phyloP scores from a whole-genome alignment of 129 eudicot species.

The Flaveria sonorensis region DNA sequence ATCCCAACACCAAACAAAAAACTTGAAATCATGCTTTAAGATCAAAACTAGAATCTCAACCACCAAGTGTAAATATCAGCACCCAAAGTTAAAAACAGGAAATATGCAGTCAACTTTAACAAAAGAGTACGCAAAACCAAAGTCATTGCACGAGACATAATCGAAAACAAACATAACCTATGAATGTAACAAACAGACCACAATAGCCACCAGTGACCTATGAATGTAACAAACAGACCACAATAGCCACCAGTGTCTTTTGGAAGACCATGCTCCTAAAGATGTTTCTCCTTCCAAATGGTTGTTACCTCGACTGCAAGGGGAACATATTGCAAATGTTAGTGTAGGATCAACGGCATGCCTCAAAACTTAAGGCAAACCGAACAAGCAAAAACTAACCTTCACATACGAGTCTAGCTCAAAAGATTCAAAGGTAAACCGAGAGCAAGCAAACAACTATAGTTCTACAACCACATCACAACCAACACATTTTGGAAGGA shows the following conservation, averaged over 20 bases:
- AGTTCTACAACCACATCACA: conserved; percentile 7
- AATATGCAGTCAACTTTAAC: conserved; percentile 13
- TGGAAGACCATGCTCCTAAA: conserved; percentile 29
- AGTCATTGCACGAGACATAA: conserved; percentile 22
- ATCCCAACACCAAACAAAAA: not conserved
- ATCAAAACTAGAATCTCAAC: not conserved
- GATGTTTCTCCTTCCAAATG: conserved; percentile 29
- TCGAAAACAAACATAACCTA: conserved; percentile 24
- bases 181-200: conserved; percentile 2
- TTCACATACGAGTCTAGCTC: conserved; percentile 16
- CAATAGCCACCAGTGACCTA: too few species aligned
- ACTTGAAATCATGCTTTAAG: not conserved
- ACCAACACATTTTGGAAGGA: conserved; percentile 20
- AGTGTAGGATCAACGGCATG: not conserved
- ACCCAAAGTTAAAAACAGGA: not conserved
- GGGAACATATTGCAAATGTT: not conserved
- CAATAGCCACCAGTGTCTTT: conserved; percentile 9
- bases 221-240: conserved; percentile 10
- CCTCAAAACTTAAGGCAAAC: not conserved
- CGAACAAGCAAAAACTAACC: conserved; percentile 22
- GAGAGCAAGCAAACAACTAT: not conserved
- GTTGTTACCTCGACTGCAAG: conserved; percentile 23
- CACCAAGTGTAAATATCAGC: not conserved
- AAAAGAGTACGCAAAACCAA: conserved; percentile 21
- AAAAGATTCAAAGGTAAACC: not conserved